Evolutionary conservation across 441 rosid genomes (phyloP).

Genomic region (Kokia cookei): DNA sequence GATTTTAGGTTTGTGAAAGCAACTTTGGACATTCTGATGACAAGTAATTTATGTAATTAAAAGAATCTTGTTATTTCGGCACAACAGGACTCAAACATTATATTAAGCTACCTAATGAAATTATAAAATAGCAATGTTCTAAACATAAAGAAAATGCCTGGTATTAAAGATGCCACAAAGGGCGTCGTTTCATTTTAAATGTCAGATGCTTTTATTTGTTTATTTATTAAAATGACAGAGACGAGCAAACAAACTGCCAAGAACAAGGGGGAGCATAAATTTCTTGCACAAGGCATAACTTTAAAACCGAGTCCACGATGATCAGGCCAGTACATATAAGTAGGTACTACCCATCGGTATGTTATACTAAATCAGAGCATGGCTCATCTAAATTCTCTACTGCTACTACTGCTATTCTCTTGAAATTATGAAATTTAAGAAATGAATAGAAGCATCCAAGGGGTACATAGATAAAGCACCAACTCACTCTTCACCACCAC

Average conservation of each 20-base stretch:
- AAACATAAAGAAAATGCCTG: not conserved
- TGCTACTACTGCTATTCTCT: constrained; percentile 19
- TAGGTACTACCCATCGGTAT: constrained; percentile 16
- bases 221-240: not conserved
- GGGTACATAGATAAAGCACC: not conserved
- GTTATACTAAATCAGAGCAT: constrained; percentile 15
- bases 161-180: not conserved
- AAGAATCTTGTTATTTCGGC: no score
- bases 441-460: constrained; percentile 5
- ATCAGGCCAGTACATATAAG: constrained; percentile 2
- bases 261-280: not conserved
- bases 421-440: constrained; percentile 4
- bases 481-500: not conserved
- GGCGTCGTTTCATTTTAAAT: not conserved
- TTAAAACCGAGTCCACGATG: constrained; percentile 12
- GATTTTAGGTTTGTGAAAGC: no score
- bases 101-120: not conserved
- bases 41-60: no score
- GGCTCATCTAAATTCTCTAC: constrained; percentile 22
- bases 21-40: no score
- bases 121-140: not conserved
- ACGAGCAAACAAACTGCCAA: not conserved
- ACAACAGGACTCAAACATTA: no score
- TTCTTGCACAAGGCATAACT: constrained; percentile 16
- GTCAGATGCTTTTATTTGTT: constrained; percentile 12